Conservation (phyloP, 78 protist species). For the Andalucia godoyi region DNA sequence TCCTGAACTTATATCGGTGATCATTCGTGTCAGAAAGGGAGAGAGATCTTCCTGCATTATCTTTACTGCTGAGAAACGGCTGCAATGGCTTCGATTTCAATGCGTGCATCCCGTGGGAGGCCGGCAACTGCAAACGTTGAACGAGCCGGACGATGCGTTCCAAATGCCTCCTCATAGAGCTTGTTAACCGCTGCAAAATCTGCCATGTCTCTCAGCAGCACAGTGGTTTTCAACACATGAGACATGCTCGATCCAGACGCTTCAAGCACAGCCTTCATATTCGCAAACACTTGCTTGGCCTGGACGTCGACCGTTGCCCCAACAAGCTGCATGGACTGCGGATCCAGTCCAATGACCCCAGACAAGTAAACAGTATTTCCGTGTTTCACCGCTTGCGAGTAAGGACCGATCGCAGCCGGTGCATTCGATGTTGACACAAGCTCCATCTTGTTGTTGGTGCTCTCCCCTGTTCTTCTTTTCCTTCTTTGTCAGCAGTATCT, state of each 20-base stretch:
- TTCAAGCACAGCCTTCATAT: conserved; percentile 44
- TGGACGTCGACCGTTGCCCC: conserved; percentile 13
- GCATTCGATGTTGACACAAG: conserved; percentile 18
- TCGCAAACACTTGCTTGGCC: conserved; percentile 26
- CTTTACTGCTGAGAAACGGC: no score
- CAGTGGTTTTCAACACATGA: conserved; percentile 50
- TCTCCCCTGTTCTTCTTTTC: no score
- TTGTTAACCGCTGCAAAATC: conserved; percentile 58
- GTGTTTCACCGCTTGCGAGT: conserved; percentile 46
- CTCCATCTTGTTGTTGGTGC: no score
- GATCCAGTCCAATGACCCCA: conserved; percentile 60
- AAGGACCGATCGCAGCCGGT: conserved; percentile 60
- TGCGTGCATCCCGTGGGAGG: conserved; percentile 2
- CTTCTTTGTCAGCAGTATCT: no score
- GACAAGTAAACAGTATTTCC: conserved; percentile 43
- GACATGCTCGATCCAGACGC: conserved; percentile 49
- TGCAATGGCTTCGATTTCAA: conserved; percentile 8
- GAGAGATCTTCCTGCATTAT: no score
- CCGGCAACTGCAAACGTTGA: conserved; percentile 1
- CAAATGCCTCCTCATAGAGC: conserved; percentile 27
- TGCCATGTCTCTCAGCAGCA: conserved; percentile 47
- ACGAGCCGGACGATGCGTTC: not conserved
- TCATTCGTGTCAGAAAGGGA: no score
- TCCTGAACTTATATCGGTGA: no score
- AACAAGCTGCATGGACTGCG: conserved; percentile 3